phyloP scores from a whole-genome alignment of 345 rosid species.

The Aethionema arabicum region DNA sequence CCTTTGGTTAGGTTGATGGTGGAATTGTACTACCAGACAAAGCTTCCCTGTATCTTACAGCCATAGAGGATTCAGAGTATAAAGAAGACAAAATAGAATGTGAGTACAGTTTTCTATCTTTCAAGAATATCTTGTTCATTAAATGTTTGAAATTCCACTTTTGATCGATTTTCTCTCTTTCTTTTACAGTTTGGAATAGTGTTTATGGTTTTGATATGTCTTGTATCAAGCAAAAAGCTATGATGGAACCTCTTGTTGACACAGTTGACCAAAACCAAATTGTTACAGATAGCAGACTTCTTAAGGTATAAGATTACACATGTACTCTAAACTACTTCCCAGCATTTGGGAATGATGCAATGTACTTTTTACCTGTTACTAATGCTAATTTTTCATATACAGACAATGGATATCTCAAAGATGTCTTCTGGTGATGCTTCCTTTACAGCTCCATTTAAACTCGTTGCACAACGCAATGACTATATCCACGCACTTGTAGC shows the following conservation, averaged over 20 bases:
- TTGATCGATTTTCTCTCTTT: conserved; percentile 3
- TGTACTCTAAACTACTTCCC: not conserved
- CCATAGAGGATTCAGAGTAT: conserved; percentile 95
- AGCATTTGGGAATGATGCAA: conserved; percentile 1
- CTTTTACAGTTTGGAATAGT: conserved; percentile 74
- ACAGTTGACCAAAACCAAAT: conserved; percentile 92
- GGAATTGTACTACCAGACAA: conserved; percentile 89
- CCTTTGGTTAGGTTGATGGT: conserved; percentile 55
- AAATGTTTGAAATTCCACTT: not conserved
- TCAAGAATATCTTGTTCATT: not conserved
- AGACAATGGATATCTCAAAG: conserved; percentile 98
- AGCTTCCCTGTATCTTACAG: conserved; percentile 86
- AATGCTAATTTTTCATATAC: conserved; percentile 33
- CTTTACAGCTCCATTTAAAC: conserved; percentile 91
- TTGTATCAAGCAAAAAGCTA: conserved; percentile 96
- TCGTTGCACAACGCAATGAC: conserved; percentile 92
- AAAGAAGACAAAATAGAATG: conserved; percentile 97
- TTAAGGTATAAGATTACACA: conserved; percentile 57
- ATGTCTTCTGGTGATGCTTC: conserved; percentile 96
- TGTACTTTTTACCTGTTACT: conserved; percentile 14
- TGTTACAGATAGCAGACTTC: conserved; percentile 73
- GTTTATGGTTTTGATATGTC: conserved; percentile 97
- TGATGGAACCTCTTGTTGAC: conserved; percentile 97
- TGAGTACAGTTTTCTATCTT: conserved; percentile 35
- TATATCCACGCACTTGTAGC: conserved; percentile 98